These are phyloP conservation scores for Suhomyces kilbournensis DNA, from an alignment of 805 yeast genomes.

Conservation along the genomic window DNA sequence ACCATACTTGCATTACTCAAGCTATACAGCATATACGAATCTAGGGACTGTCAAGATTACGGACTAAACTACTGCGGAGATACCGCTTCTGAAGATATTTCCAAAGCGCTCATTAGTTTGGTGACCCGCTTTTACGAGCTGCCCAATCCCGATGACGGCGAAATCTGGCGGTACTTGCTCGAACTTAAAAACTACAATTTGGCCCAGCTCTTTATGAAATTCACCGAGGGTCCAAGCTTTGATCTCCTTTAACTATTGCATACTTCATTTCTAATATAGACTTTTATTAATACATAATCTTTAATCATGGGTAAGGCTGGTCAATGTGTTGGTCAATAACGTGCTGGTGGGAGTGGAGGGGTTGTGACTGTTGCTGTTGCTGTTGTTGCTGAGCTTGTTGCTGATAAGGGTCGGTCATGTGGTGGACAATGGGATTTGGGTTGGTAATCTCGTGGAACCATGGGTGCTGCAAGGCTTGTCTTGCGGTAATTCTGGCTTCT, in stretches of 20 bases:
- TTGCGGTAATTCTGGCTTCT: slow-evolving; percentile 56
- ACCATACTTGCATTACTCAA: slow-evolving; percentile 1
- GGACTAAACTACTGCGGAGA: slow-evolving; percentile 5
- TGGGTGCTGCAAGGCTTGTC: slow-evolving; percentile 64
- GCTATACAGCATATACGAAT: slow-evolving; percentile 8
- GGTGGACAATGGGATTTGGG: slow-evolving; percentile 34
- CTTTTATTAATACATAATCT: not conserved
- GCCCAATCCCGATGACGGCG: slow-evolving; percentile 3
- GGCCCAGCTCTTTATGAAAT: slow-evolving; percentile 13
- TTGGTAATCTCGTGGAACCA: slow-evolving; percentile 76
- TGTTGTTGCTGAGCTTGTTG: slow-evolving; percentile 17
- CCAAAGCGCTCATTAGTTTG: slow-evolving; percentile 6
- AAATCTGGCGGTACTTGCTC: slow-evolving; percentile 11
- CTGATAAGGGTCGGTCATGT: slow-evolving; percentile 31
- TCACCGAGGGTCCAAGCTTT: slow-evolving; percentile 8
- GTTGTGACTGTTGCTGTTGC: slow-evolving; percentile 19
- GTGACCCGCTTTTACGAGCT: slow-evolving; percentile 6
- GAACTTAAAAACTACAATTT: slow-evolving; percentile 11
- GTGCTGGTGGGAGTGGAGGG: slow-evolving; percentile 9
- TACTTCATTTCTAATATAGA: not conserved
- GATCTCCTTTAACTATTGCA: slow-evolving; percentile 1
- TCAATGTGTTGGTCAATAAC: slow-evolving; percentile 11
- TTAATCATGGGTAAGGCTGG: slow-evolving; percentile 7
- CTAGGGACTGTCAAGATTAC: slow-evolving; percentile 4
- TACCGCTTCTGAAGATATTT: slow-evolving; percentile 7